These are phyloP conservation scores for Suillus paluster DNA, from an alignment of 768 basidiomycete species.

Conservation along the genomic window DNA sequence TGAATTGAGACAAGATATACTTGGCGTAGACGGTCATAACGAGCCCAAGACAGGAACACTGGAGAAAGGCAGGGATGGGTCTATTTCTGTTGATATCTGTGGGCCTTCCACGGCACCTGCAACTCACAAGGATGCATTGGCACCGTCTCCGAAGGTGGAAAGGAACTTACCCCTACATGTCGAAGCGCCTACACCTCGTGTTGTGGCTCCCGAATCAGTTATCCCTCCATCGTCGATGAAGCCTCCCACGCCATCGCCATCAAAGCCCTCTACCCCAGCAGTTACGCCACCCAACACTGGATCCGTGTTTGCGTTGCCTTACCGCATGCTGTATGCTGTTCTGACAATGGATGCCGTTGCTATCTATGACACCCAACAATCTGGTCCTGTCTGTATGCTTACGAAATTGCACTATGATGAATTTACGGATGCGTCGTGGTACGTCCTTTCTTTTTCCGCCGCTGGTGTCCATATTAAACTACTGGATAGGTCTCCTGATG, in stretches of 20 bases:
- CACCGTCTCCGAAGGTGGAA: constrained; percentile 9
- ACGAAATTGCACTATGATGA: constrained; percentile 97
- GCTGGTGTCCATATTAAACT: constrained; percentile 12
- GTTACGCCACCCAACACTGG: constrained; percentile 51
- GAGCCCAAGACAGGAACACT: constrained; percentile 64
- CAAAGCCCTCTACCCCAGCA: constrained; percentile 22
- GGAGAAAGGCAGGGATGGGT: constrained; percentile 67
- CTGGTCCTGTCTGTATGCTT: constrained; percentile 87
- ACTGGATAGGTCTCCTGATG: constrained; percentile 87
- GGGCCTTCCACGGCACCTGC: constrained; percentile 31
- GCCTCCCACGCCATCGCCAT: constrained; percentile 15
- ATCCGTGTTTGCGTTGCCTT: constrained; percentile 87
- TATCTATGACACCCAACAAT: constrained; percentile 97
- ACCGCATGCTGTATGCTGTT: constrained; percentile 93
- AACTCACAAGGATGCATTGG: constrained; percentile 22
- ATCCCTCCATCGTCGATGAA: constrained; percentile 12
- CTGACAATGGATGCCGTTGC: constrained; percentile 95
- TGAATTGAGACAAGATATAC: constrained; percentile 74
- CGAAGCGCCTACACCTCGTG: constrained; percentile 10
- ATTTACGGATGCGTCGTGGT: constrained; percentile 98
- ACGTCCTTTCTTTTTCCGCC: constrained; percentile 35
- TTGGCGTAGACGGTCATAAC: constrained; percentile 33
- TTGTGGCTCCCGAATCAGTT: constrained; percentile 15
- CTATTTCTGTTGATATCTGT: constrained; percentile 62
- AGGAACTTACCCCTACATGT: not conserved